Conservation (phyloP, 148 eudicot species). For the Selenicereus undatus region DNA sequence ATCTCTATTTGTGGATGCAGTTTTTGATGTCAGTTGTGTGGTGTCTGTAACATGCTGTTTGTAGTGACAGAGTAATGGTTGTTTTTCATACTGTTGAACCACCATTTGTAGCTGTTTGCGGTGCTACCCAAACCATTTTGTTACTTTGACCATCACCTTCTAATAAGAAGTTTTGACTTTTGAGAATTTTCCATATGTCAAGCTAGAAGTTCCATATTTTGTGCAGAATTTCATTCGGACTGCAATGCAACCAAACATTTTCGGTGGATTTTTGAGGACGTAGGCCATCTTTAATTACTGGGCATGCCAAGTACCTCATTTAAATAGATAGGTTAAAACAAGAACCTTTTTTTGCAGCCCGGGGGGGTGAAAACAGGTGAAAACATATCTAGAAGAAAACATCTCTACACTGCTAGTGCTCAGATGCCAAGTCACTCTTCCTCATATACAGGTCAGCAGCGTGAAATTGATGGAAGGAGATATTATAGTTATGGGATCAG, state of each 20-base stretch:
- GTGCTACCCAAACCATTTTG: not conserved
- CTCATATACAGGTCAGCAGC: constrained; percentile 51
- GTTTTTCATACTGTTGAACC: not conserved
- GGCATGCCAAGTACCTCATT: not conserved
- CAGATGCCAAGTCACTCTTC: not conserved
- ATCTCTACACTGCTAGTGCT: not conserved
- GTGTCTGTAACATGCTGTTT: not conserved
- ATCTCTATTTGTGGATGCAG: not conserved
- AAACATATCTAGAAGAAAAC: not conserved
- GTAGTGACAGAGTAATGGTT: not conserved
- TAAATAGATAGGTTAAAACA: not conserved
- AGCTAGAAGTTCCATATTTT: not conserved
- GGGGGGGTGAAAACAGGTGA: not conserved
- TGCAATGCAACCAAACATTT: not conserved
- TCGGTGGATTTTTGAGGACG: not conserved
- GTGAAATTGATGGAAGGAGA: constrained; percentile 69
- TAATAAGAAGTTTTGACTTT: not conserved
- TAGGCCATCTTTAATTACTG: not conserved
- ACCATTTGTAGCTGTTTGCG: not conserved
- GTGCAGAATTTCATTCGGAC: not conserved
- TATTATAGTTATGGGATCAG: constrained; percentile 80
- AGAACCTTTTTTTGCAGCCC: not conserved
- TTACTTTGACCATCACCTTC: not conserved
- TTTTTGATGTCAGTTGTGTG: not conserved
- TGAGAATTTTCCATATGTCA: not conserved